These are phyloP conservation scores for Linanthus parryae DNA, from an alignment of 148 eudicot genomes.

Conservation along the genomic window DNA sequence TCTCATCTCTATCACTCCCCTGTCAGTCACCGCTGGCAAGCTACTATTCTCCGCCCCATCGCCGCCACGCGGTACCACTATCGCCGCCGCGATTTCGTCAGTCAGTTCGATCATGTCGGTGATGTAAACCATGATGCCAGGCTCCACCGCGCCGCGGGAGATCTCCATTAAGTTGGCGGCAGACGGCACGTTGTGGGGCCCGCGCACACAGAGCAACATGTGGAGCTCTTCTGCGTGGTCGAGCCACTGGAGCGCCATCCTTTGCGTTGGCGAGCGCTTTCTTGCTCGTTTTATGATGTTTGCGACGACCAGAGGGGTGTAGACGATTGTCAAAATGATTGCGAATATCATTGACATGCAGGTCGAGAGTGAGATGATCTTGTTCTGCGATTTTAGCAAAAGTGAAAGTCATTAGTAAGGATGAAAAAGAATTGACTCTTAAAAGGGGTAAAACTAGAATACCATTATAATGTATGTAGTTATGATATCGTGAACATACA, in stretches of 20 bases:
- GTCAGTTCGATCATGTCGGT: conserved; percentile 84
- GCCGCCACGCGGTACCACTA: conserved; percentile 43
- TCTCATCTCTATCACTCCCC: conserved; percentile 39
- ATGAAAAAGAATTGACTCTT: no score
- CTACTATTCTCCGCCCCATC: conserved; percentile 40
- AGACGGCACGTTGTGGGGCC: conserved; percentile 54
- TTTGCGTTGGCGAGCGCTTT: conserved; percentile 54
- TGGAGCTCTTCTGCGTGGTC: conserved; percentile 49
- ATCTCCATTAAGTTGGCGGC: conserved; percentile 72
- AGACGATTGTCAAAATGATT: conserved; percentile 51
- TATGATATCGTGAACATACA: no score
- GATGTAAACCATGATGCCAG: conserved; percentile 65
- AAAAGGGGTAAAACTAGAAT: no score
- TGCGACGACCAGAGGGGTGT: conserved; percentile 61
- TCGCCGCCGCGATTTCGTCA: conserved; percentile 53
- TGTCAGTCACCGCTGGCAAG: conserved; percentile 52
- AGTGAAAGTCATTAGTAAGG: no score
- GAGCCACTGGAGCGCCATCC: conserved; percentile 84
- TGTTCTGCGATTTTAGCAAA: no score
- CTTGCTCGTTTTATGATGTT: conserved; percentile 67
- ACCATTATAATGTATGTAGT: no score
- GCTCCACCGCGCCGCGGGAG: conserved; percentile 56
- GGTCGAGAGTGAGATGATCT: conserved; percentile 39
- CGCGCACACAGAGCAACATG: conserved; percentile 58
- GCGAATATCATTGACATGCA: conserved; percentile 62